Evolutionary conservation across 306 rosid species (phyloP).

Genomic region (Citrullus amarus): DNA sequence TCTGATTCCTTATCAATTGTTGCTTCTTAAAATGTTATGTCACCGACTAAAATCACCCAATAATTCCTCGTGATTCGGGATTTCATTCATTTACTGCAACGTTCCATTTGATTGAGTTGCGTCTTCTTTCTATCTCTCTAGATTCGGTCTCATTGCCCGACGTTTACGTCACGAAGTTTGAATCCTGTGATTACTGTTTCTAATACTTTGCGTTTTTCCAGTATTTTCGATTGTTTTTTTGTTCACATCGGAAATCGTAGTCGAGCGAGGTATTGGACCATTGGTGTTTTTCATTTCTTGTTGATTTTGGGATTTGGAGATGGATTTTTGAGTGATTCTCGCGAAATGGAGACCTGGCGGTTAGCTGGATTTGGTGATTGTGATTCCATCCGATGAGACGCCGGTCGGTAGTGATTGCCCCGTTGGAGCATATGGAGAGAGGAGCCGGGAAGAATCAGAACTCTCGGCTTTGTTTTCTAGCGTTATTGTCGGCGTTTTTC

Average conservation of each 20-base stretch:
- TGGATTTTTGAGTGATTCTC: background rate
- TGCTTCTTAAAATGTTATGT: background rate
- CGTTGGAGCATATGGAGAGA: constrained; percentile 61
- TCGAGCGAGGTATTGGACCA: background rate
- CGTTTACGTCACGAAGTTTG: background rate
- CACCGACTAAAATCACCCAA: background rate
- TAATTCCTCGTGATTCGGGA: background rate
- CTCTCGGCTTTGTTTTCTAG: constrained; percentile 53
- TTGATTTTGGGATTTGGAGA: constrained; percentile 3
- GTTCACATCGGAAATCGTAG: background rate
- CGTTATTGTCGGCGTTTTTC: constrained; percentile 45
- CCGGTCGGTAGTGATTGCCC: constrained; percentile 43
- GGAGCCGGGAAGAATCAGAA: constrained; percentile 53
- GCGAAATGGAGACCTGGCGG: constrained; percentile 17
- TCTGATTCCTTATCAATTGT: background rate
- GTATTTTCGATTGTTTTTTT: background rate
- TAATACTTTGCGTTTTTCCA: background rate
- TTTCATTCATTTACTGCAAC: background rate
- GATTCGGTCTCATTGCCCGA: constrained; percentile 3
- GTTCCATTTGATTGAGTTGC: background rate
- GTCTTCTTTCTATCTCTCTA: background rate
- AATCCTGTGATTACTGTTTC: background rate
- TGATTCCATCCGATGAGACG: constrained; percentile 52
- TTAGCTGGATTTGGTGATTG: constrained; percentile 6
- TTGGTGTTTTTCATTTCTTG: background rate